Base-by-base conservation (phyloP, 495 filamentous ascomycete species). In the Penicillium alfredii region DNA sequence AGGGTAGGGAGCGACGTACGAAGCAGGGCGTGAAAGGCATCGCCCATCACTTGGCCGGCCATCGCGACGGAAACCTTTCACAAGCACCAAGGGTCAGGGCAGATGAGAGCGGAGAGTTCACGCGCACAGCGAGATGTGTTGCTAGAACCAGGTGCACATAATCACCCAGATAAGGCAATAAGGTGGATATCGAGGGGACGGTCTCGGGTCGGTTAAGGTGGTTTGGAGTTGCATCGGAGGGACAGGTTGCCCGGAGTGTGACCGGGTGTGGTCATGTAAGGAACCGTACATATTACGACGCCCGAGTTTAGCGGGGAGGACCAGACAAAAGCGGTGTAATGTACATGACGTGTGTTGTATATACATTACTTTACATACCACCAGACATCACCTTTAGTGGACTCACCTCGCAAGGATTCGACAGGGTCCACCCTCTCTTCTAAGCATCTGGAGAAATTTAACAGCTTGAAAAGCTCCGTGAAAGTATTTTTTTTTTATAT, bases 1-100 rank as follows among this genome's bases (percentile, higher is more conserved):
- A n/a, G n/a, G n/a, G n/a, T n/a, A n/a, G n/a, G 12, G 16, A 36
- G 22, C 28, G 8, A 61, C 64, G 35, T 64, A 71, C 66, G 55
- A 28, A 71, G 50, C 28, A 71, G 42, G 30, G 59, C 54, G 49
- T 62, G 53, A 29, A 62, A 28, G 36, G 58, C 51, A 33, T 64
- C 60, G 47, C 56, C 55, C 53, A 65, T 54, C 10, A 61, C 20
- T 53, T 60, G 64, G 33, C 39, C 43, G 40, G 62, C 62, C 66
- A 70, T 69, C 33, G 43, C 44, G 53, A 45, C 49, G 45, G 22
- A 14, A 25, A 30, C 26, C 24, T 30, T 61, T 44, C 40, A 29
- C 42, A 42, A 44, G 47, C 42, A 45, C 39, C 40, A 38, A 51
- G 41, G 44, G 48, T 44, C 43, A 48, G 48, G 21, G 50, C 47